phyloP scores from a whole-genome alignment of 805 yeast genomes.

The Barnettozyma wickerhamii region DNA sequence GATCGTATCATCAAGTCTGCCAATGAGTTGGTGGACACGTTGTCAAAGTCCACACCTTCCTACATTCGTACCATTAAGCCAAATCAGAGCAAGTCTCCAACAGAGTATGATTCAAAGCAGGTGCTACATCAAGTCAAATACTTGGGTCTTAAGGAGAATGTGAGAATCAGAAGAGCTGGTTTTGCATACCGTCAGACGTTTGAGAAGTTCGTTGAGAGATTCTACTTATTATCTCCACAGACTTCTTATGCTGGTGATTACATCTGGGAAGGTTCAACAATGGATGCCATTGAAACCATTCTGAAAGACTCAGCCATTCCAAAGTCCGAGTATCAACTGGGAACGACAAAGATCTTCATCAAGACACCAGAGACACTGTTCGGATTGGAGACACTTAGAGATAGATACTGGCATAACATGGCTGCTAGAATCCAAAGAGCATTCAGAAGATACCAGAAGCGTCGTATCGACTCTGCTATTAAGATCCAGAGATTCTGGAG shows the following conservation, averaged over 20 bases:
- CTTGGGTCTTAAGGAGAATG: slow-evolving; percentile 94
- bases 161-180: slow-evolving; percentile 96
- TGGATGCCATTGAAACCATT: slow-evolving; percentile 49
- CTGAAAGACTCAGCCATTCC: slow-evolving; percentile 67
- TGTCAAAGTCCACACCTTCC: slow-evolving; percentile 89
- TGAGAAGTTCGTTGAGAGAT: slow-evolving; percentile 93
- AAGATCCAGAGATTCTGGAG: slow-evolving; percentile 81
- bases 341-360: slow-evolving; percentile 87
- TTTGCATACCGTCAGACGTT: slow-evolving; percentile 97
- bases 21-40: slow-evolving; percentile 80
- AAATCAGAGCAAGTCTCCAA: slow-evolving; percentile 86
- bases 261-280: slow-evolving; percentile 58
- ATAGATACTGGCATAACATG: slow-evolving; percentile 96
- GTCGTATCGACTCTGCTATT: slow-evolving; percentile 83
- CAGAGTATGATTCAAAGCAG: slow-evolving; percentile 82
- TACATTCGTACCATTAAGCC: slow-evolving; percentile 98
- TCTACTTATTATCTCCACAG: slow-evolving; percentile 77
- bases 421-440: slow-evolving; percentile 97
- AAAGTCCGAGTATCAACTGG: slow-evolving; percentile 78
- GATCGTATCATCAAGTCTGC: slow-evolving; percentile 93
- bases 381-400: slow-evolving; percentile 94
- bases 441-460: slow-evolving; percentile 78
- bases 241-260: slow-evolving; percentile 91
- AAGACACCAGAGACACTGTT: slow-evolving; percentile 96
- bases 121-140: slow-evolving; percentile 95